Evolutionary conservation across 108 stramenopile genomes (phyloP).

Genomic region (Nitzschia sp.): DNA sequence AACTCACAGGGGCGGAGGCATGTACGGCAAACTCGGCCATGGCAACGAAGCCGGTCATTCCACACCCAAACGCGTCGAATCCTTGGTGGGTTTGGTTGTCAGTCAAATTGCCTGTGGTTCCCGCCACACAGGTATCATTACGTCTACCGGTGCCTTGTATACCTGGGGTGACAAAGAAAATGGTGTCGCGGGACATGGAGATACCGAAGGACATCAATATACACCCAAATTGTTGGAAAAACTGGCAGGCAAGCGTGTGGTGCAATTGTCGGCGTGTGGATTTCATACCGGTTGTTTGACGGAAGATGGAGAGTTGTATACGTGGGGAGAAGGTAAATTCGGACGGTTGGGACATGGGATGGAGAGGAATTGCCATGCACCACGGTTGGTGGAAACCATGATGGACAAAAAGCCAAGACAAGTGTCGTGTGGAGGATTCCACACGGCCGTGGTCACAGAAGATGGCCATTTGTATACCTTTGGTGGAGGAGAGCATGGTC

Average conservation of each 20-base stretch:
- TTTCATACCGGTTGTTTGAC: constrained; percentile 94
- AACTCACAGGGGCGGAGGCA: constrained; percentile 81
- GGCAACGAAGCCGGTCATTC: constrained; percentile 91
- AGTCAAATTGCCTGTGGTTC: constrained; percentile 91
- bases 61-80: constrained; percentile 88
- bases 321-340: constrained; percentile 94
- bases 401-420: constrained; percentile 72
- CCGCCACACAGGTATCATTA: constrained; percentile 88
- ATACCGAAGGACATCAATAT: constrained; percentile 93
- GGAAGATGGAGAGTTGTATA: constrained; percentile 78
- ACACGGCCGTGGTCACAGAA: constrained; percentile 86
- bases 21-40: constrained; percentile 96
- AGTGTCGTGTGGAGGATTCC: constrained; percentile 90
- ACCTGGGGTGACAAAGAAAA: constrained; percentile 90
- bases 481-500: constrained; percentile 87
- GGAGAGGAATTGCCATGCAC: constrained; percentile 86
- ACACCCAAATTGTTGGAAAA: constrained; percentile 82
- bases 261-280: constrained; percentile 90
- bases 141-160: constrained; percentile 76
- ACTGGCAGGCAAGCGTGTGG: constrained; percentile 77
- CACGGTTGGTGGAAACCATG: constrained; percentile 80
- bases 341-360: constrained; percentile 89
- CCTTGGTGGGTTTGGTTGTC: constrained; percentile 72
- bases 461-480: constrained; percentile 88
- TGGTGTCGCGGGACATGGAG: constrained; percentile 93